Conservation (phyloP, 768 basidiomycete genomes). For the Lentinula guzmanii region DNA sequence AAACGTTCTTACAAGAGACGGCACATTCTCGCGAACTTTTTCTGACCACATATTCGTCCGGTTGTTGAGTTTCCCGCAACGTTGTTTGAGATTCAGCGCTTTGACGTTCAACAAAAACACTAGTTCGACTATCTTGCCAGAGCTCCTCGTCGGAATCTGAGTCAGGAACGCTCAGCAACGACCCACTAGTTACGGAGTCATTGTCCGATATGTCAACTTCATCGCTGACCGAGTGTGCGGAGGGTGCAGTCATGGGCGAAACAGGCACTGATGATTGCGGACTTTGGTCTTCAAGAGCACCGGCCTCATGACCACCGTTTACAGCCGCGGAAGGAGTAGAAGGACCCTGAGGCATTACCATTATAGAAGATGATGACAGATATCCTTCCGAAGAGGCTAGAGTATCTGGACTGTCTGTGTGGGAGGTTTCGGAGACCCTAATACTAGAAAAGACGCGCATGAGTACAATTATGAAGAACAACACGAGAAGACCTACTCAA, state of each 20-base stretch:
- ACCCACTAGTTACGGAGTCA: slow-evolving; percentile 44
- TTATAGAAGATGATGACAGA: slow-evolving; percentile 62
- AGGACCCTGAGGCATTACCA: slow-evolving; percentile 55
- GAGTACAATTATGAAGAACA: neutral
- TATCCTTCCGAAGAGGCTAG: slow-evolving; percentile 24
- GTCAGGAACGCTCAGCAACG: slow-evolving; percentile 50
- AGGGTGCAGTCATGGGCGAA: slow-evolving; percentile 8
- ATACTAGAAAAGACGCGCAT: slow-evolving; percentile 36
- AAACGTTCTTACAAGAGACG: slow-evolving; percentile 61
- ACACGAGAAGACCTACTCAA: slow-evolving; percentile 52
- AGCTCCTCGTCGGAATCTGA: slow-evolving; percentile 48
- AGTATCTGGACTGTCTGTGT: neutral
- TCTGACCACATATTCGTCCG: slow-evolving; percentile 62
- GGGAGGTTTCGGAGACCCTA: slow-evolving; percentile 51
- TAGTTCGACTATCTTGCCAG: slow-evolving; percentile 53
- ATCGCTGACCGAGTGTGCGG: neutral
- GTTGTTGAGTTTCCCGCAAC: slow-evolving; percentile 19
- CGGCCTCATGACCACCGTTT: neutral
- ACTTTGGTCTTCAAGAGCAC: neutral
- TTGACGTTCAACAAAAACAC: slow-evolving; percentile 16
- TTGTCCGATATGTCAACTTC: slow-evolving; percentile 25
- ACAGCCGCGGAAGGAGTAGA: slow-evolving; percentile 9
- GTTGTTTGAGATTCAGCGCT: slow-evolving; percentile 11
- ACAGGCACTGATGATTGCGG: slow-evolving; percentile 9
- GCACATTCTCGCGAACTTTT: slow-evolving; percentile 59